Evolutionary conservation across 179 eudicot genomes (phyloP).

Genomic region (Kewa caespitosa): DNA sequence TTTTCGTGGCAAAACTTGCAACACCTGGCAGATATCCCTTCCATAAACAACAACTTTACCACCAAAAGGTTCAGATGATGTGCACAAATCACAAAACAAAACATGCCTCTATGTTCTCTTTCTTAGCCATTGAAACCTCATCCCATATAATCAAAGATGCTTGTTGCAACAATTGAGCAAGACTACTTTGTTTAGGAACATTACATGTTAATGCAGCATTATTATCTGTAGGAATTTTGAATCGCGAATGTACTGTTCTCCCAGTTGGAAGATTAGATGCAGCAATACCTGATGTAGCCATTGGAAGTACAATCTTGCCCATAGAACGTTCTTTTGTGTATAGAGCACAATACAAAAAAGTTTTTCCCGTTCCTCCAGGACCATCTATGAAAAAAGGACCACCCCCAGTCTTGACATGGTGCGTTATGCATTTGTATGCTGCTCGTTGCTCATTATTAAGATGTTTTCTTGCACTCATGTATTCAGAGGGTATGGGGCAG

Average conservation of each 20-base stretch:
- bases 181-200: slow-evolving; percentile 2
- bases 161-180: neutral
- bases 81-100: neutral
- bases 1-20: neutral
- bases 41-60: neutral
- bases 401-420: neutral
- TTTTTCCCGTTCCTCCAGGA: neutral
- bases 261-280: slow-evolving; percentile 19
- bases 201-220: neutral
- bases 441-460: neutral
- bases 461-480: neutral
- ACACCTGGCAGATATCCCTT: neutral
- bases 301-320: slow-evolving; percentile 10
- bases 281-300: slow-evolving; percentile 25
- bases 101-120: neutral
- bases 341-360: neutral
- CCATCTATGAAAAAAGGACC: slow-evolving; percentile 13
- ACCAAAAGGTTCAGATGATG: neutral
- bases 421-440: neutral
- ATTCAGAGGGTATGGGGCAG: neutral
- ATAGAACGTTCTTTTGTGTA: neutral
- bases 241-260: slow-evolving; percentile 25
- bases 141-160: slow-evolving; percentile 20
- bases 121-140: slow-evolving; percentile 7
- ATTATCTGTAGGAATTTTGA: slow-evolving; percentile 17